phyloP scores from a whole-genome alignment of 306 rosid species.

The Boehmeria nivea region DNA sequence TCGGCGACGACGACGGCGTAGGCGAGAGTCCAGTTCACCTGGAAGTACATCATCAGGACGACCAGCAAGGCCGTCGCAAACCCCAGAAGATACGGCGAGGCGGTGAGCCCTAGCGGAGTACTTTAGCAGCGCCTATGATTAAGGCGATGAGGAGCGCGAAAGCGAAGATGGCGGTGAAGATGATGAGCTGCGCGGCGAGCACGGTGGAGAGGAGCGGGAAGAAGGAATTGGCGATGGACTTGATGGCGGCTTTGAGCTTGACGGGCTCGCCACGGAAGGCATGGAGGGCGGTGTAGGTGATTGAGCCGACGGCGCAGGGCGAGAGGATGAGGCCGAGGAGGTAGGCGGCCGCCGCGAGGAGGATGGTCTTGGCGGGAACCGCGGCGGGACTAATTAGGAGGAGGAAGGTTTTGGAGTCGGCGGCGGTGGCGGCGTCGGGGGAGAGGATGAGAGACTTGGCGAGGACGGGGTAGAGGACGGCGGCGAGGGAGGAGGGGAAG shows the following conservation, averaged over 20 bases:
- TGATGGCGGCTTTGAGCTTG: slow-evolving; percentile 27
- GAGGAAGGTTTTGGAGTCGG: slow-evolving; percentile 13
- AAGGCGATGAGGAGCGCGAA: not conserved
- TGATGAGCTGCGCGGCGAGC: slow-evolving; percentile 5
- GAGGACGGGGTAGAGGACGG: slow-evolving; percentile 16
- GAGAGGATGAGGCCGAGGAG: not conserved
- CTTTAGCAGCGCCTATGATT: not conserved
- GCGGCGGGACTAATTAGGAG: too few relatives aligned
- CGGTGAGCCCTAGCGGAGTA: not conserved
- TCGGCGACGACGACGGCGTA: slow-evolving; percentile 27
- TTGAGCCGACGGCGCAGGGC: slow-evolving; percentile 20
- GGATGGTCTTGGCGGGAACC: not conserved
- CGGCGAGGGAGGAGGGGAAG: slow-evolving; percentile 31
- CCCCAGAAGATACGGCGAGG: slow-evolving; percentile 23
- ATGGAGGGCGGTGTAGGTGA: slow-evolving; percentile 34
- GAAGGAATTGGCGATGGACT: slow-evolving; percentile 26
- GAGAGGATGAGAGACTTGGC: not conserved
- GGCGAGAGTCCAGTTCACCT: slow-evolving; percentile 30
- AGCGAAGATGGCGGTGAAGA: slow-evolving; percentile 1
- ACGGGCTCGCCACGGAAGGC: slow-evolving; percentile 28
- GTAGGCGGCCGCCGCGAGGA: not conserved
- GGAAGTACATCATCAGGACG: slow-evolving; percentile 24
- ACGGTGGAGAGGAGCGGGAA: slow-evolving; percentile 35
- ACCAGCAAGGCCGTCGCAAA: slow-evolving; percentile 9
- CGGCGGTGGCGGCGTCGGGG: not conserved